phyloP scores from a whole-genome alignment of 1,284 basidiomycete species.

The Microbotryum scabiosae region DNA sequence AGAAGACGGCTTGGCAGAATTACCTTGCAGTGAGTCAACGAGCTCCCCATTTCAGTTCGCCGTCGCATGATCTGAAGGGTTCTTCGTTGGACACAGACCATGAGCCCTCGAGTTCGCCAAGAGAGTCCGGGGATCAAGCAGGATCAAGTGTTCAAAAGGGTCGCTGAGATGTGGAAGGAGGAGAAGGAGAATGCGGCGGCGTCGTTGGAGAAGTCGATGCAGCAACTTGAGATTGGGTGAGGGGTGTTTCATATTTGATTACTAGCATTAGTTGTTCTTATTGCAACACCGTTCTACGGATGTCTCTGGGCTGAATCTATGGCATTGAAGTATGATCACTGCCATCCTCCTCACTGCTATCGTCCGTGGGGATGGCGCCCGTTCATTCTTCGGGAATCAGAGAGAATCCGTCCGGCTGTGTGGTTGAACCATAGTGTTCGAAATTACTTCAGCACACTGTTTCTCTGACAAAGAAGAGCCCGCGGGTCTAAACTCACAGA shows the following conservation, averaged over 20 bases:
- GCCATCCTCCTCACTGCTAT: too few relatives aligned
- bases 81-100: background rate
- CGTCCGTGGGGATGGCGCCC: too few relatives aligned
- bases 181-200: conserved; percentile 4
- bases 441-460: background rate
- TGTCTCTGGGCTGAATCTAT: background rate
- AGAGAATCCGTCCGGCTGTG: background rate
- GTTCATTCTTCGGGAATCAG: background rate
- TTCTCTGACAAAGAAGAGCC: background rate
- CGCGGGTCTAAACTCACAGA: background rate
- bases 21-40: conserved; percentile 15
- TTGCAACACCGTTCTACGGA: too few relatives aligned
- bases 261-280: background rate
- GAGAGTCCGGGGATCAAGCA: conserved; percentile 13
- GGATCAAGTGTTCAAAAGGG: conserved; percentile 21
- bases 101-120: conserved; percentile 7
- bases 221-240: background rate
- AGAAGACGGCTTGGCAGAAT: conserved; percentile 24
- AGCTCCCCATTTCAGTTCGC: background rate
- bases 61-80: too few relatives aligned
- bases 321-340: background rate
- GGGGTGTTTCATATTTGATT: too few relatives aligned
- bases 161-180: conserved; percentile 18
- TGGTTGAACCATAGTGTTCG: background rate
- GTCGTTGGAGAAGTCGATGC: background rate